A percentile compares a stretch with the other conserved stretches of the same genome.
phyloP scores from a whole-genome alignment of 345 rosid genomes.

The Boechera retrofracta region DNA sequence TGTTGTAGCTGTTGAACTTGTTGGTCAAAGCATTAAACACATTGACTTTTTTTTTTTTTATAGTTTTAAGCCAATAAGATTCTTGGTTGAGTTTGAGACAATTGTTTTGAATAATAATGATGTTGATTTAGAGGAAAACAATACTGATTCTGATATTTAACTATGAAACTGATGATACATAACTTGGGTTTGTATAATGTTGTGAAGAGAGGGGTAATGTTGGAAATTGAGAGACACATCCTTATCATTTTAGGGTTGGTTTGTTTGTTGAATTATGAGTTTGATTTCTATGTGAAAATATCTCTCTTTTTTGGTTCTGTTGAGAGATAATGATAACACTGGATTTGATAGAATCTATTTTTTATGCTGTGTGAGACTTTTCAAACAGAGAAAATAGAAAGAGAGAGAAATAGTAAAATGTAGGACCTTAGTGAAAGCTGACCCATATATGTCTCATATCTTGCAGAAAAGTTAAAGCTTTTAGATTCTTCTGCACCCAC shows the following conservation, averaged over 20 bases:
- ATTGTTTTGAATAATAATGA: slow-evolving; percentile 27
- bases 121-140: neutral
- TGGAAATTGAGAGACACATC: slow-evolving; percentile 46
- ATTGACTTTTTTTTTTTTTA: slow-evolving; percentile 22
- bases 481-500: slow-evolving; percentile 59
- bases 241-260: slow-evolving; percentile 30
- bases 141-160: neutral
- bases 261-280: slow-evolving; percentile 31
- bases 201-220: slow-evolving; percentile 43
- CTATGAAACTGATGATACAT: slow-evolving; percentile 11
- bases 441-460: slow-evolving; percentile 51
- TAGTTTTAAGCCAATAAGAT: slow-evolving; percentile 29
- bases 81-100: slow-evolving; percentile 30
- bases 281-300: slow-evolving; percentile 26
- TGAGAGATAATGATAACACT: slow-evolving; percentile 33
- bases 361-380: slow-evolving; percentile 42
- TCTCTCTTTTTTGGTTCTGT: neutral
- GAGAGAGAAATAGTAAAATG: slow-evolving; percentile 38
- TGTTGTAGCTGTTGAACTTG: slow-evolving; percentile 33
- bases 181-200: slow-evolving; percentile 22
- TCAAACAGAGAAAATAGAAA: slow-evolving; percentile 36
- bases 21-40: slow-evolving; percentile 28
- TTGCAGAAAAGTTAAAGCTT: slow-evolving; percentile 46
- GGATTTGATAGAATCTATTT: slow-evolving; percentile 44
- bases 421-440: slow-evolving; percentile 50